Conservation (phyloP, 73 alveolate species). For the Uronychia setigera region DNA sequence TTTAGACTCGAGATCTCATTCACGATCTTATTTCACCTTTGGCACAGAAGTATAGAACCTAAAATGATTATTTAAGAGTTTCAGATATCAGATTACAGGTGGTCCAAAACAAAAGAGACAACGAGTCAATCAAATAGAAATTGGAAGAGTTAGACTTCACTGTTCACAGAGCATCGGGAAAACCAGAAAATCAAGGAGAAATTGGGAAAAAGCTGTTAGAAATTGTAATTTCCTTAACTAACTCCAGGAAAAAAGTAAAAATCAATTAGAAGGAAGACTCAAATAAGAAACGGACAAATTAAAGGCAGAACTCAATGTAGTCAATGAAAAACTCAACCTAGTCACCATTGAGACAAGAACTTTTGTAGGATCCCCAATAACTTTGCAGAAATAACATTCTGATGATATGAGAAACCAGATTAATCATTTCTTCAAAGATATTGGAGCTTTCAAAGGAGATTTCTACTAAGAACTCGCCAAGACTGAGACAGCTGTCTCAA, state of each 20-base stretch:
- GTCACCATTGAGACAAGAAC: neutral
- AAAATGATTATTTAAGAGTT: neutral
- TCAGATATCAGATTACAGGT: neutral
- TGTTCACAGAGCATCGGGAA: neutral
- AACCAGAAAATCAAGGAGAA: neutral
- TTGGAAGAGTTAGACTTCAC: neutral
- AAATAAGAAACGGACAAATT: neutral
- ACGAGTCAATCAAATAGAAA: neutral
- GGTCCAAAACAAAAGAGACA: neutral
- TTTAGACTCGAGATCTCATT: neutral
- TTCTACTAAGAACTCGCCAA: neutral
- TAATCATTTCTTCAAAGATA: neutral
- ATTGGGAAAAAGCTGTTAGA: neutral
- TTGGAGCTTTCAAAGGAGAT: neutral
- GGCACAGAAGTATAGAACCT: neutral
- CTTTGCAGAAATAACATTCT: neutral
- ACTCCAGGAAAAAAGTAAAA: neutral
- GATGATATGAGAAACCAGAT: neutral
- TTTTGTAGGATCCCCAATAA: neutral
- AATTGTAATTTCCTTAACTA: neutral
- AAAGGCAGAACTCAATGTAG: neutral
- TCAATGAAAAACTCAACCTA: neutral
- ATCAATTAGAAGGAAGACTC: neutral
- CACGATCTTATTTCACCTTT: neutral
- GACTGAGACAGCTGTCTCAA: neutral